Evolutionary conservation across 2,329 filamentous ascomycete species (phyloP).

Genomic region (Exophiala sp.): DNA sequence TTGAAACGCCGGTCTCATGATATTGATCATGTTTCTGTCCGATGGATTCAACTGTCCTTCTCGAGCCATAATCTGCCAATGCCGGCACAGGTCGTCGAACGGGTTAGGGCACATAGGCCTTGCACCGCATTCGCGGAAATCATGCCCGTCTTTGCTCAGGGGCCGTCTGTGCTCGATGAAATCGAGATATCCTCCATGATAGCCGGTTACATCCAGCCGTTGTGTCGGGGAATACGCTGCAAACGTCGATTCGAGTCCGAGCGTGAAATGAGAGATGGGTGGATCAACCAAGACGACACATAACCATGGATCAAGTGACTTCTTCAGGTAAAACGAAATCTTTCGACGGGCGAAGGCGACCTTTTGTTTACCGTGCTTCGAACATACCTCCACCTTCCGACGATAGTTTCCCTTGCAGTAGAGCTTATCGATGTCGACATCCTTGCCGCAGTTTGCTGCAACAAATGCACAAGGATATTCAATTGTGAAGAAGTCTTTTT

Average conservation of each 20-base stretch:
- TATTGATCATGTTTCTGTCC: constrained; percentile 14
- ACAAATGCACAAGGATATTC: constrained; percentile 25
- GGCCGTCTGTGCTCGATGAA: constrained; percentile 20
- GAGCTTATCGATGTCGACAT: constrained; percentile 24
- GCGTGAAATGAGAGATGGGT: constrained; percentile 21
- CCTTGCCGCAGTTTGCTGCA: constrained; percentile 20
- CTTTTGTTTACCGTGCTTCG: constrained; percentile 21
- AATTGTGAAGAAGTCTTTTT: constrained; percentile 23
- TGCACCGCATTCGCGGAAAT: constrained; percentile 21
- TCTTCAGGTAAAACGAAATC: constrained; percentile 26
- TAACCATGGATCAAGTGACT: constrained; percentile 22
- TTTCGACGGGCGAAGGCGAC: constrained; percentile 24
- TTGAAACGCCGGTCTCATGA: constrained; percentile 25
- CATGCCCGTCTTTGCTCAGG: constrained; percentile 15
- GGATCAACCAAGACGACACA: constrained; percentile 26
- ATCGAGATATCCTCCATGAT: constrained; percentile 25
- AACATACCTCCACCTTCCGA: constrained; percentile 23
- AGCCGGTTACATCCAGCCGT: constrained; percentile 19
- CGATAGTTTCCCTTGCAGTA: constrained; percentile 26
- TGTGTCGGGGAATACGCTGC: constrained; percentile 16
- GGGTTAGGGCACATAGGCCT: constrained; percentile 20
- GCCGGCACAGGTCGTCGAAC: constrained; percentile 25
- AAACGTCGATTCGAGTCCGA: constrained; percentile 18
- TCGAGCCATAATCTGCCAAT: constrained; percentile 22
- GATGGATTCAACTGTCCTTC: constrained; percentile 15